Evolutionary conservation across 176 grass and related monocot genomes (phyloP).

Genomic region (bread wheat (Triticum aestivum)): IWGSC_CS_RefSeq_v2.1 NC_057796.1:427355993-427356492

Average conservation of each 20-base stretch:
- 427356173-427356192: slow-evolving; percentile 1
- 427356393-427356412: no score
- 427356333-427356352: not conserved
- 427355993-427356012: not conserved
- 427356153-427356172: not conserved
- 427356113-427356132: not conserved
- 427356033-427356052: not conserved
- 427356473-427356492: not conserved
- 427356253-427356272: slow-evolving; percentile 39
- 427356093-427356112: not conserved
- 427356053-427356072: not conserved
- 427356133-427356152: not conserved
- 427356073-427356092: not conserved
- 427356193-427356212: not conserved
- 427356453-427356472: not conserved
- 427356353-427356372: not conserved
- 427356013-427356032: not conserved
- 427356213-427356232: slow-evolving; percentile 22
- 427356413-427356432: not conserved
- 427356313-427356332: slow-evolving; percentile 2
- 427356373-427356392: slow-evolving; percentile 3
- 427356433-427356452: no score
- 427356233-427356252: slow-evolving; percentile 11
- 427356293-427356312: not conserved
- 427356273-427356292: slow-evolving; percentile 36